A percentile compares a stretch with the other conserved stretches of the same genome.
Evolutionary conservation across 768 basidiomycete species (phyloP).

Genomic region (Suillus brevipes): DNA sequence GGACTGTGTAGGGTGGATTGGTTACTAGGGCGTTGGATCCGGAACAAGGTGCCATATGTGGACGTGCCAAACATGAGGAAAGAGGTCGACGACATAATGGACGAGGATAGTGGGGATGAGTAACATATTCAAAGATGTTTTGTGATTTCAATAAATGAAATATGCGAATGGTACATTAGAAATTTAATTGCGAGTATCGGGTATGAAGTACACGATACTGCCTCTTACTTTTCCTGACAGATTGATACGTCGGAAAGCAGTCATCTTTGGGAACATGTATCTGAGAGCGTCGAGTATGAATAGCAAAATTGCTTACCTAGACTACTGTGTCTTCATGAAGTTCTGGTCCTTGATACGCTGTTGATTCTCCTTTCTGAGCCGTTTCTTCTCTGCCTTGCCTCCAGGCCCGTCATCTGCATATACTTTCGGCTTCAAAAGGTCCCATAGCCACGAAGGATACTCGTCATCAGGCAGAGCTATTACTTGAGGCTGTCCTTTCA

Average conservation of each 20-base stretch:
- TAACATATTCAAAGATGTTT: background rate
- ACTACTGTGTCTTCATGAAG: constrained; percentile 79
- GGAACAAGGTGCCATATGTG: constrained; percentile 64
- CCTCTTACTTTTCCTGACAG: background rate
- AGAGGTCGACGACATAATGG: constrained; percentile 49
- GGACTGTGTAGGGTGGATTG: constrained; percentile 88
- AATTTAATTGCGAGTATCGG: background rate
- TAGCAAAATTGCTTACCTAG: background rate
- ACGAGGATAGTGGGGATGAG: constrained; percentile 36
- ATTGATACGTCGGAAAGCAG: background rate
- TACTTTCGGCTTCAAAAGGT: constrained; percentile 58
- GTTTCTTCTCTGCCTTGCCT: constrained; percentile 58
- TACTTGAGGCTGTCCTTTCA: constrained; percentile 80
- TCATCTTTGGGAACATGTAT: background rate
- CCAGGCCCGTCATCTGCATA: constrained; percentile 73
- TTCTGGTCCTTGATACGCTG: constrained; percentile 79
- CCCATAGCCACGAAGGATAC: constrained; percentile 93
- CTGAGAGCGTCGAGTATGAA: background rate
- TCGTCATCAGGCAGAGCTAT: constrained; percentile 77
- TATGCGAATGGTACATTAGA: background rate
- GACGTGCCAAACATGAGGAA: constrained; percentile 60
- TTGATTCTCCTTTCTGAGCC: constrained; percentile 60
- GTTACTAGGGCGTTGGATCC: constrained; percentile 72
- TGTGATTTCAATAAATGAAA: background rate
- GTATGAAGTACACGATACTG: background rate